Percentiles rank a stretch among this genome's conserved stretches.
These are phyloP conservation scores for Prosopis cineraria DNA, from an alignment of 306 rosid species.

Conservation along the genomic window DNA sequence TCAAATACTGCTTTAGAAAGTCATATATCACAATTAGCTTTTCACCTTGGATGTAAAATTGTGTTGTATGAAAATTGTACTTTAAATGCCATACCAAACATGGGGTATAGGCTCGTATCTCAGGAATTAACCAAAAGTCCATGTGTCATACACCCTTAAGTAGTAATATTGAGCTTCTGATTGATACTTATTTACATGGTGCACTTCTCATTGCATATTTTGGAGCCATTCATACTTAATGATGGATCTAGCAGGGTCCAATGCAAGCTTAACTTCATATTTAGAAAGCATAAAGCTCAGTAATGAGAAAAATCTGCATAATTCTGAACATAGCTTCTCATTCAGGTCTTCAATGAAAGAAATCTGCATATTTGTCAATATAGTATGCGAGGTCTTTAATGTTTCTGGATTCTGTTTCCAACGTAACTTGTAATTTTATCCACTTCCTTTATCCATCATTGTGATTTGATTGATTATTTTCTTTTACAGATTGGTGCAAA, in stretches of 20 bases:
- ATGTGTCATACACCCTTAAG: not conserved
- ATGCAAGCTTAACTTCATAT: not conserved
- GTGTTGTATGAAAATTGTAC: not conserved
- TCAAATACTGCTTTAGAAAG: not conserved
- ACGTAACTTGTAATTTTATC: not conserved
- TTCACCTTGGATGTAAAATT: not conserved
- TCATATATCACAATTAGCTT: not conserved
- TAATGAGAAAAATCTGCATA: not conserved
- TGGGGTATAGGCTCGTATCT: not conserved
- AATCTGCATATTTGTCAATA: not conserved
- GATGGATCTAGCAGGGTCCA: not conserved
- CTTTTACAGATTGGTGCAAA: constrained; percentile 66
- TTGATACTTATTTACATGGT: no score
- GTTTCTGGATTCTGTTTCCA: not conserved
- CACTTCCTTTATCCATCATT: not conserved
- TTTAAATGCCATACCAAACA: not conserved
- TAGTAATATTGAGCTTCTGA: not conserved
- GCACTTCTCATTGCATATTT: not conserved
- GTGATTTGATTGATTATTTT: not conserved
- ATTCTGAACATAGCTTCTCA: not conserved
- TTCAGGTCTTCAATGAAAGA: not conserved
- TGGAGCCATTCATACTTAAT: not conserved
- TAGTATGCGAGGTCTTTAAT: not conserved
- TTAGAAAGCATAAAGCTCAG: not conserved
- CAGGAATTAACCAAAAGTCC: not conserved